Conservation (phyloP, 192 early-diverging fungal genomes). For the Entomortierella beljakovae region DNA sequence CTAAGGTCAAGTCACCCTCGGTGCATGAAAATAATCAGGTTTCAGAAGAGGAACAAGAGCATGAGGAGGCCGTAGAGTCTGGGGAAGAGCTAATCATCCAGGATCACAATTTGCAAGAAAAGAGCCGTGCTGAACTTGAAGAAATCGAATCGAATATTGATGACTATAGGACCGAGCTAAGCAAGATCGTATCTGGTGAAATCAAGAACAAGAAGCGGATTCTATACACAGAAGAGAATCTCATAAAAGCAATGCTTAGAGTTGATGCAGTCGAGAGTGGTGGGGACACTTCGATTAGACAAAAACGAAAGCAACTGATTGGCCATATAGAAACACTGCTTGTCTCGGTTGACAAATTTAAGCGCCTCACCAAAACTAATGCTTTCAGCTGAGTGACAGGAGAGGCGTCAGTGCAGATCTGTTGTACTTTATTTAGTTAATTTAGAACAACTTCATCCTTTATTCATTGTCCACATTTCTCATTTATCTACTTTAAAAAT, state of each 20-base stretch:
- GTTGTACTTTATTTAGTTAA: no score
- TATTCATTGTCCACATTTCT: no score
- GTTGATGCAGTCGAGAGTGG: conserved; percentile 45
- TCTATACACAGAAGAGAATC: conserved; percentile 44
- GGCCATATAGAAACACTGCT: no score
- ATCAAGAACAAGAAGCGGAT: conserved; percentile 24
- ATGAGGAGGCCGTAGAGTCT: background rate
- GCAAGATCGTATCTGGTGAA: conserved; percentile 18
- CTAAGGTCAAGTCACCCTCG: background rate
- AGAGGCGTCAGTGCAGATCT: no score
- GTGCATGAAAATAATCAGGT: background rate
- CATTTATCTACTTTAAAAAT: no score
- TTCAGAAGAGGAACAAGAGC: conserved; percentile 6
- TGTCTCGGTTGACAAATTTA: no score
- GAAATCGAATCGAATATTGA: conserved; percentile 15
- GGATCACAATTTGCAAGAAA: conserved; percentile 12
- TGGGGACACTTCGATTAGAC: conserved; percentile 26
- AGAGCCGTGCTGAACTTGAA: conserved; percentile 20
- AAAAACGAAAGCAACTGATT: conserved; percentile 39
- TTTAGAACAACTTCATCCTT: no score
- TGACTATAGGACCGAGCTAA: conserved; percentile 10
- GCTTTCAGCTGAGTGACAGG: no score
- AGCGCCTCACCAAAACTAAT: no score
- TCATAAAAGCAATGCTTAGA: conserved; percentile 47
- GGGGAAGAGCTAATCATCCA: conserved; percentile 12